Percentiles rank a stretch among this genome's conserved stretches.
These are phyloP conservation scores for Diospyros kaki DNA, from an alignment of 148 eudicot genomes.

Conservation along the genomic window DNA sequence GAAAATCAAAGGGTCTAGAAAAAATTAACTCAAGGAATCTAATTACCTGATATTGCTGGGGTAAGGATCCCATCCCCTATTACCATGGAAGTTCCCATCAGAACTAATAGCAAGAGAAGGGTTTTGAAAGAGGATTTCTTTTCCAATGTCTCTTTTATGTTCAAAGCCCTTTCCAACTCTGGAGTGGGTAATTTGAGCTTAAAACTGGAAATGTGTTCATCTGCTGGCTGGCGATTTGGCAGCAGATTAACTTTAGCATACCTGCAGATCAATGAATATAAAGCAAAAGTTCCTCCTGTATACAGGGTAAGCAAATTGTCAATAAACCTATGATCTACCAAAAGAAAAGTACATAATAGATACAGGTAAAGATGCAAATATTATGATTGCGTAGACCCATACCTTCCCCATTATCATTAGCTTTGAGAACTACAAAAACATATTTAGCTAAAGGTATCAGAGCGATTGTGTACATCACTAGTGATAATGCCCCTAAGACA, in stretches of 20 bases:
- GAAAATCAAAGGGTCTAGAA: too few species aligned
- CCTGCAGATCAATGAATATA: constrained; percentile 85
- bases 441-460: constrained; percentile 82
- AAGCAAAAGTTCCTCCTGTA: constrained; percentile 96
- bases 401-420: constrained; percentile 99
- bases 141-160: constrained; percentile 72
- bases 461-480: constrained; percentile 86
- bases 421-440: constrained; percentile 89
- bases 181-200: constrained; percentile 94
- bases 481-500: constrained; percentile 78
- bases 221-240: constrained; percentile 90
- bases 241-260: constrained; percentile 81
- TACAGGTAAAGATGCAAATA: background rate
- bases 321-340: constrained; percentile 3
- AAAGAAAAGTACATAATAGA: background rate
- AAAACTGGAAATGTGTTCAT: constrained; percentile 82
- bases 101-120: constrained; percentile 71
- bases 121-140: constrained; percentile 56
- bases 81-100: constrained; percentile 85
- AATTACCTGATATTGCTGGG: constrained; percentile 93
- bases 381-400: constrained; percentile 12
- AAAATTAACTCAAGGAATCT: background rate
- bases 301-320: constrained; percentile 7
- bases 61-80: constrained; percentile 96
- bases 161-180: constrained; percentile 89